Evolutionary conservation across 1,139 yeast genomes (phyloP).

Genomic region (Entelexis sorbosivorans): DNA sequence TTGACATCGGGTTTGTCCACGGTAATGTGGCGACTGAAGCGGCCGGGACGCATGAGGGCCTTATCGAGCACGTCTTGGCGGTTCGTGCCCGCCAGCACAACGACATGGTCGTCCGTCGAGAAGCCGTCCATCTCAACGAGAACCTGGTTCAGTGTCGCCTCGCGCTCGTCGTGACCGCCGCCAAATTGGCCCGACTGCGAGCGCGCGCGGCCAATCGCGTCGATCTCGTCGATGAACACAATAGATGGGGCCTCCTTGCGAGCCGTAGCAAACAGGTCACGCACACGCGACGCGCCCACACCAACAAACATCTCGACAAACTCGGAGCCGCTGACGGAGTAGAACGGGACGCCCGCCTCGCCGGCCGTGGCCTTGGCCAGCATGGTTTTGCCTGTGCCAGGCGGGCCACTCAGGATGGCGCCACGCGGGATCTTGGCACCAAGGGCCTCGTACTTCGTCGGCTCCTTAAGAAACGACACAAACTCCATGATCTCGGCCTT

Average conservation of each 20-base stretch:
- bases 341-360: constrained; percentile 94
- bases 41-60: constrained; percentile 91
- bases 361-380: constrained; percentile 99
- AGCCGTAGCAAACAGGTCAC: constrained; percentile 87
- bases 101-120: constrained; percentile 79
- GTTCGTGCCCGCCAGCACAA: constrained; percentile 94
- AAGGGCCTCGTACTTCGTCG: constrained; percentile 73
- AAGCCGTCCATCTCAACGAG: constrained; percentile 98
- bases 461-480: constrained; percentile 82
- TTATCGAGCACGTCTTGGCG: constrained; percentile 86
- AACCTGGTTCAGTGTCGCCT: constrained; percentile 86
- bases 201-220: constrained; percentile 94
- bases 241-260: constrained; percentile 88
- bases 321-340: constrained; percentile 94
- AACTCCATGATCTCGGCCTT: constrained; percentile 96
- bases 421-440: constrained; percentile 98
- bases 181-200: constrained; percentile 66
- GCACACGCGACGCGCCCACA: constrained; percentile 95
- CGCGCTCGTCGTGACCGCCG: constrained; percentile 91
- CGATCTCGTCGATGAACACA: constrained; percentile 92
- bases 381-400: constrained; percentile 97
- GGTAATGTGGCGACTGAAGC: constrained; percentile 87
- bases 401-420: constrained; percentile 96
- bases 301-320: constrained; percentile 98
- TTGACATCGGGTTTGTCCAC: constrained; percentile 87